These are phyloP conservation scores for Fusarium poae DNA, from an alignment of 2,329 filamentous ascomycete species.

Conservation along the genomic window DNA sequence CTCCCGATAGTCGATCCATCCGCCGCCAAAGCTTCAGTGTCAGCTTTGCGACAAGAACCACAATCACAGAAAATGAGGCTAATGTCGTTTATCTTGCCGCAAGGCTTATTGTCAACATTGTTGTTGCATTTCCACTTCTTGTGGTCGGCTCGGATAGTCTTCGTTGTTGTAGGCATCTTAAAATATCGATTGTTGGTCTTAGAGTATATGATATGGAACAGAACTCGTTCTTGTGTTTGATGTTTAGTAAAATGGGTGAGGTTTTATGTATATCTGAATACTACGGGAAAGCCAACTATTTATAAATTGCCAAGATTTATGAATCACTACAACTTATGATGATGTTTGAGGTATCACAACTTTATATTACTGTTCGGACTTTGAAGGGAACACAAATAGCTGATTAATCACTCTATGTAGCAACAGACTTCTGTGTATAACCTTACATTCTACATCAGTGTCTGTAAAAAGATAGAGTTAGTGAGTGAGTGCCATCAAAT, in stretches of 20 bases:
- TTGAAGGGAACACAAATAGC: neutral
- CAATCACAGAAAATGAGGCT: neutral
- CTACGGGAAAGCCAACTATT: neutral
- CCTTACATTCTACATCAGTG: neutral
- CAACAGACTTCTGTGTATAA: neutral
- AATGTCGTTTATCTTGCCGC: neutral
- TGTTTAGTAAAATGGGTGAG: neutral
- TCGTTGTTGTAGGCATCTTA: neutral
- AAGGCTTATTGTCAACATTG: neutral
- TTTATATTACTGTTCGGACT: neutral
- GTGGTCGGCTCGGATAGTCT: neutral
- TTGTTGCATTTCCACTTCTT: constrained; percentile 23
- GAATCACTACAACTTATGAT: neutral
- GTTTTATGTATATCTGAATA: neutral
- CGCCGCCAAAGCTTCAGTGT: neutral
- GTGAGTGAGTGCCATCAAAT: neutral
- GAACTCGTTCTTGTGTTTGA: neutral
- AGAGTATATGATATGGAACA: neutral
- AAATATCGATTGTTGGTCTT: neutral
- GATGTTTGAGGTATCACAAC: neutral
- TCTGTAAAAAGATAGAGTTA: neutral
- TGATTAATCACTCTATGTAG: neutral
- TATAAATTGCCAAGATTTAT: neutral
- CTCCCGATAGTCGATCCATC: constrained; percentile 4
- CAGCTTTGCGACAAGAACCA: neutral